A percentile compares a stretch with the other conserved stretches of the same genome.
phyloP scores from a whole-genome alignment of 805 yeast species.

The Saccharomycopsis sp. region DNA sequence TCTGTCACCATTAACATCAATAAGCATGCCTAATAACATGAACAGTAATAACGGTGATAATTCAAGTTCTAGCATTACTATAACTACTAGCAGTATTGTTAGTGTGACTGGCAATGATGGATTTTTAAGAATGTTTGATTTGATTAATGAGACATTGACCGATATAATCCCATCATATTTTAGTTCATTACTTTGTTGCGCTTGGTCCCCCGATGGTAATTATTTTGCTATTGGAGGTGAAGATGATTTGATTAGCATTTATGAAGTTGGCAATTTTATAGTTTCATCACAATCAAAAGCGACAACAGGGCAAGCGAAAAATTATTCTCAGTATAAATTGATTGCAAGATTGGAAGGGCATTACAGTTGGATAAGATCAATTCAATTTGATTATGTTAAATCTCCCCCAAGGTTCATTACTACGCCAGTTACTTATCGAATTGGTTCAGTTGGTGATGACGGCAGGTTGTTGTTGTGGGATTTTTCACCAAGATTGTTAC shows the following conservation, averaged over 20 bases:
- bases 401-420: constrained; percentile 26
- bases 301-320: constrained; percentile 2
- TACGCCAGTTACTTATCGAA: constrained; percentile 34
- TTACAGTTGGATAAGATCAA: constrained; percentile 42
- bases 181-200: constrained; percentile 51
- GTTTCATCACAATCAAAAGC: neutral
- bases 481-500: constrained; percentile 40
- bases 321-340: constrained; percentile 6
- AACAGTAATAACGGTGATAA: constrained; percentile 31
- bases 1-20: constrained; percentile 47
- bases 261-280: constrained; percentile 25
- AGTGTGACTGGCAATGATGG: constrained; percentile 64
- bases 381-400: constrained; percentile 37
- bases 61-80: neutral
- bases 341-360: constrained; percentile 35
- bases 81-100: constrained; percentile 24
- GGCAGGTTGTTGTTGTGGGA: constrained; percentile 48
- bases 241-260: constrained; percentile 42
- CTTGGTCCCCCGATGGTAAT: constrained; percentile 59
- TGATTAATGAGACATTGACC: constrained; percentile 34
- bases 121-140: constrained; percentile 48
- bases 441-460: constrained; percentile 52
- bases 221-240: constrained; percentile 88
- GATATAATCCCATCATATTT: constrained; percentile 60
- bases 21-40: constrained; percentile 22